Percentiles rank a stretch among this genome's conserved stretches.
These are phyloP conservation scores for Vitis amurensis DNA, from an alignment of 164 flowering plant genomes.

Conservation along the genomic window DNA sequence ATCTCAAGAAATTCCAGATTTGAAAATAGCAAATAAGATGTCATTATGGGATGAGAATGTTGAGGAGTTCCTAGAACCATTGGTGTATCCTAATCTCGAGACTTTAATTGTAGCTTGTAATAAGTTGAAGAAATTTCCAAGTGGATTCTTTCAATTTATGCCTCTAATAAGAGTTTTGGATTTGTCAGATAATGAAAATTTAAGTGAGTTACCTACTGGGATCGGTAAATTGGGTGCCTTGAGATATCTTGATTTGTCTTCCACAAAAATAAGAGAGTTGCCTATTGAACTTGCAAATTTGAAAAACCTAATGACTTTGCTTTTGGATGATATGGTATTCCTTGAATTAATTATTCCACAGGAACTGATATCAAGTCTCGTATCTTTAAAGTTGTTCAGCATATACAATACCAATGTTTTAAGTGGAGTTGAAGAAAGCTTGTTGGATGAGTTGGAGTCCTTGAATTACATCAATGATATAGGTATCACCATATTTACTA, in stretches of 20 bases:
- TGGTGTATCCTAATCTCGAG: too few species aligned
- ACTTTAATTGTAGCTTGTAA: too few species aligned
- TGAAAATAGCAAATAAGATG: neutral
- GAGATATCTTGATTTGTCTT: conserved; percentile 10
- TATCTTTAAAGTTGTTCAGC: conserved; percentile 1
- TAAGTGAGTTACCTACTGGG: too few species aligned
- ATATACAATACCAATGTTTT: neutral
- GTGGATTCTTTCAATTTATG: too few species aligned
- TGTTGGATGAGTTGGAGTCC: neutral
- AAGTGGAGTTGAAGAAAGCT: neutral
- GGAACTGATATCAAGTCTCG: conserved; percentile 2
- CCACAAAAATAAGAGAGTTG: neutral
- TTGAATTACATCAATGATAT: neutral
- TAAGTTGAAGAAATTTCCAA: too few species aligned
- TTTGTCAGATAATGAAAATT: too few species aligned
- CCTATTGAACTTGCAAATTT: conserved; percentile 3
- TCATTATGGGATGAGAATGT: neutral
- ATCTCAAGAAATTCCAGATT: neutral
- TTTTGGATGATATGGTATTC: neutral
- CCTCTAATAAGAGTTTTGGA: too few species aligned
- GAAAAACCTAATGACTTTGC: conserved; percentile 8
- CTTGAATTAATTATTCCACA: neutral
- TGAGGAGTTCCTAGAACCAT: neutral
- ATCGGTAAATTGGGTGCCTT: neutral
- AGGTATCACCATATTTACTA: too few species aligned